Conservation (phyloP, 805 yeast species). For the Wickerhamia fluorescens region DNA sequence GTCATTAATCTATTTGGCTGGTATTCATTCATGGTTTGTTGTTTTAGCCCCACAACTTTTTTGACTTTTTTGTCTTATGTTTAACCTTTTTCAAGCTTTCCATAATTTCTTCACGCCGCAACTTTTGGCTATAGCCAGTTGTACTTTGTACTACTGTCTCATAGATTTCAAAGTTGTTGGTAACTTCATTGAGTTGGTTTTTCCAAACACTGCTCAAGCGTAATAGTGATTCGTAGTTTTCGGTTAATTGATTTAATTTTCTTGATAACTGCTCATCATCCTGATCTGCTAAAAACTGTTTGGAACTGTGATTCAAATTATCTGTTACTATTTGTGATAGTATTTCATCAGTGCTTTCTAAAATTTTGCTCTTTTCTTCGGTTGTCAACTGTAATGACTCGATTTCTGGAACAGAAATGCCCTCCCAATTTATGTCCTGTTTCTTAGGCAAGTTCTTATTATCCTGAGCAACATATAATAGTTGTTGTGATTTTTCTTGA, state of each 20-base stretch:
- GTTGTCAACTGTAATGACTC: constrained; percentile 21
- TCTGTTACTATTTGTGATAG: constrained; percentile 28
- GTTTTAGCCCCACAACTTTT: constrained; percentile 8
- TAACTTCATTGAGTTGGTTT: constrained; percentile 39
- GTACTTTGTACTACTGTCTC: constrained; percentile 85
- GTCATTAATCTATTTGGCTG: no score
- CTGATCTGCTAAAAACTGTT: constrained; percentile 16
- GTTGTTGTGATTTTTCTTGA: constrained; percentile 2
- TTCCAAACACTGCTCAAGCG: constrained; percentile 43
- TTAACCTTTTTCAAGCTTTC: no score
- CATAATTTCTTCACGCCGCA: constrained; percentile 50
- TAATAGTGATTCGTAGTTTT: constrained; percentile 19
- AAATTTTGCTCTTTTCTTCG: constrained; percentile 18
- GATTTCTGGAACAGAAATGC: constrained; percentile 30
- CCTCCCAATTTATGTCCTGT: constrained; percentile 27
- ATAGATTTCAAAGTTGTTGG: constrained; percentile 64
- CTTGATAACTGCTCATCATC: constrained; percentile 9
- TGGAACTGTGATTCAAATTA: constrained; percentile 25
- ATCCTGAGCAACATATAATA: no score
- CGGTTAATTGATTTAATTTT: constrained; percentile 29
- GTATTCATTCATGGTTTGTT: constrained; percentile 1
- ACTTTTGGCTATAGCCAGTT: constrained; percentile 83
- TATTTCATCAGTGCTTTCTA: constrained; percentile 19
- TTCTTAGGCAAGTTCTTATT: constrained; percentile 1
- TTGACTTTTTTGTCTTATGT: constrained; percentile 5